Evolutionary conservation across 2,329 filamentous ascomycete genomes (phyloP), one percentile per base, ranked within the genome.

Genomic region (Aspergillus hortae): DNA sequence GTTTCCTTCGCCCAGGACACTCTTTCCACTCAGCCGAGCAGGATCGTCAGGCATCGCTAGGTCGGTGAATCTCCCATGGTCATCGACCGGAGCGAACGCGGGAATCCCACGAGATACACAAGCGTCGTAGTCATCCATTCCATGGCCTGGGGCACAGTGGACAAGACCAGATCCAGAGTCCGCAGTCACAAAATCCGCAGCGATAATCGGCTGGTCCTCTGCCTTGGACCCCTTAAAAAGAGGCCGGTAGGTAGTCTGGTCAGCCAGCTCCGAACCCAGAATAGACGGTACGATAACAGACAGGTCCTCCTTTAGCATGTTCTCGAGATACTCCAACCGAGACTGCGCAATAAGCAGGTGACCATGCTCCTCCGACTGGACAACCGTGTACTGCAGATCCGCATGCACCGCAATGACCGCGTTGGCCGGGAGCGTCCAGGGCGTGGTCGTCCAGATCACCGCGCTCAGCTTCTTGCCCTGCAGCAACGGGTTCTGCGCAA

Each of bases 371-470:
- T 76, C 76, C 1, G 81, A 76, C 49, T 79, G 75, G 35, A 95
- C 75, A 17, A 95, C 71, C 4, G 79, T 78, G 67, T 97, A 99
- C 41, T 84, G 76, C 55, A 97, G 73, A 36, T 89, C 84, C 6
- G 82, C 76, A 61, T 90, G 85, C 33, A 97, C 80, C 2, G 90
- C 92, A 67, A 99, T 91, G 0, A 90, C 92, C 66, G 84, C 85
- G 68, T 99, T 99, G 2, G 92, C 92, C 0, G 94, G 92, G 4
- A 99, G 77, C 0, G 94, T 99, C 94, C 94, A 99, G 0, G 94
- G 94, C 0, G 94, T 99, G 0, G 94, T 99, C 2, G 94, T 99
- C 94, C 94, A 99, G 47, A 97, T 89, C n/a, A 94, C 80, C n/a
- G 88, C 90, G 67, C 81, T 87, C 10, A 96, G 66, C 4, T 77